Base-by-base conservation (phyloP, 192 early-diverging fungal species). In the Linderina pennispora region DNA sequence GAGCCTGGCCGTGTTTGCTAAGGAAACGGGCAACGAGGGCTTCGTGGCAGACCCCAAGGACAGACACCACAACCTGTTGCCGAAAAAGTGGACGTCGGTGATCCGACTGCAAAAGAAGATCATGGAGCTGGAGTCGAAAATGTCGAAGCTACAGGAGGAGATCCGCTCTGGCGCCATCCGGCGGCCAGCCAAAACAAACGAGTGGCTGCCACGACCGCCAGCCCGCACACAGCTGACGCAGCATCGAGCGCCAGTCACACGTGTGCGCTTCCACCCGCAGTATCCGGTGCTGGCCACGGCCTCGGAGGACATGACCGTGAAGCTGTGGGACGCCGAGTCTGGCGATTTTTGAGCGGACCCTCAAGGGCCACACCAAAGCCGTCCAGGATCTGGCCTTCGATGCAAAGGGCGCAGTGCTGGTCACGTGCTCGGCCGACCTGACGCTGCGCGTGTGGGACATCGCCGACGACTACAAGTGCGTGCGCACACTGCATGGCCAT, bases 281-380 rank as follows among this genome's bases (percentile, higher is more conserved):
- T 92, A 84, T 55, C 72, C 82, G 14, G 48, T 87, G 5, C 40
- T 95, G n/a, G 91, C 88, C 0, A 81, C 94, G 3, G 87, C 89
- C 13, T 85, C 84, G 11, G 94, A 98, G 55, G 94, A 98, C 48
- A 84, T 89, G 36, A 84, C 92, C 0, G 84, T 97, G 42, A 89
- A 90, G 51, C 82, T 97, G 24, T 98, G 86, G 86, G 94, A 97
- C 74, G 83, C 85, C 38, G 94, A 98, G 58, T 81, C 91, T 8
- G 93, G 89, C 32, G 86, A 88, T 33, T 94, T 88, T 68, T n/a
- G 94, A 97, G 62, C 65, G 87, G 24, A 92, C 94, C 0, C 67
- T 98, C 5, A 94, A 94, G 55, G 93, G 94, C 31, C 94, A 98
- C 57, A 98, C 94, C 1, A 93, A 95, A 50, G 76, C 92, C 10